These are phyloP conservation scores for Kluyveromyces sp. DNA, from an alignment of 1,139 yeast genomes.

Conservation along the genomic window DNA sequence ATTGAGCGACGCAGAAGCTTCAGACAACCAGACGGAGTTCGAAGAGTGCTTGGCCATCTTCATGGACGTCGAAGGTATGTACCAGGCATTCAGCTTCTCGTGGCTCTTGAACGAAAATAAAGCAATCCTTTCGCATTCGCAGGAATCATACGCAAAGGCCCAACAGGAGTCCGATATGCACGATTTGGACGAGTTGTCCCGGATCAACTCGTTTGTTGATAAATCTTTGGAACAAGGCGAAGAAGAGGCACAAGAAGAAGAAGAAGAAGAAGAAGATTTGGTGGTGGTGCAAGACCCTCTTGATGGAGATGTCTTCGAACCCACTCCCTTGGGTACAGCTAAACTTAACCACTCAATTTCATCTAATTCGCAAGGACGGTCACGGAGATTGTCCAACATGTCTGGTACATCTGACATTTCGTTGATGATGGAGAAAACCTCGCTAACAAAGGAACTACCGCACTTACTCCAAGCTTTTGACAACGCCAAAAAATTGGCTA, in stretches of 20 bases:
- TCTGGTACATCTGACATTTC: slow-evolving; percentile 20
- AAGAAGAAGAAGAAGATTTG: slow-evolving; percentile 4
- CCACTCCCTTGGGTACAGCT: too few relatives aligned
- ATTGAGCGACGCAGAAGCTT: slow-evolving; percentile 26
- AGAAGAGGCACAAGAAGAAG: slow-evolving; percentile 5
- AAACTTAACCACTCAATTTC: too few relatives aligned
- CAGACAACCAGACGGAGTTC: slow-evolving; percentile 27
- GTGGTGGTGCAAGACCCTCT: neutral
- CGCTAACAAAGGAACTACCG: slow-evolving; percentile 32
- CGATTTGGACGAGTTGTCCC: slow-evolving; percentile 11
- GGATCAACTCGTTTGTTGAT: slow-evolving; percentile 10
- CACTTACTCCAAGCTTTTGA: slow-evolving; percentile 32
- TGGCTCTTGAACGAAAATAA: slow-evolving; percentile 26
- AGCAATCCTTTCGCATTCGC: slow-evolving; percentile 17
- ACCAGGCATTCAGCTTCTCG: slow-evolving; percentile 30
- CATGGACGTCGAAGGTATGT: slow-evolving; percentile 33
- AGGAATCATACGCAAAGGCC: slow-evolving; percentile 8
- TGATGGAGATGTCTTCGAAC: too few relatives aligned
- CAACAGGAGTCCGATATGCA: slow-evolving; percentile 7
- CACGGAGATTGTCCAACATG: slow-evolving; percentile 15
- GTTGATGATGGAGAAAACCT: slow-evolving; percentile 22
- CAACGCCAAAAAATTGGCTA: slow-evolving; percentile 30
- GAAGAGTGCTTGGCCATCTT: slow-evolving; percentile 31
- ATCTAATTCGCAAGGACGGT: neutral
- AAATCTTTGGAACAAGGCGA: slow-evolving; percentile 3